Evolutionary conservation across 352 stramenopile species (phyloP), one percentile per base, ranked within the genome.

Genomic region (Phytophthora sp.): DNA sequence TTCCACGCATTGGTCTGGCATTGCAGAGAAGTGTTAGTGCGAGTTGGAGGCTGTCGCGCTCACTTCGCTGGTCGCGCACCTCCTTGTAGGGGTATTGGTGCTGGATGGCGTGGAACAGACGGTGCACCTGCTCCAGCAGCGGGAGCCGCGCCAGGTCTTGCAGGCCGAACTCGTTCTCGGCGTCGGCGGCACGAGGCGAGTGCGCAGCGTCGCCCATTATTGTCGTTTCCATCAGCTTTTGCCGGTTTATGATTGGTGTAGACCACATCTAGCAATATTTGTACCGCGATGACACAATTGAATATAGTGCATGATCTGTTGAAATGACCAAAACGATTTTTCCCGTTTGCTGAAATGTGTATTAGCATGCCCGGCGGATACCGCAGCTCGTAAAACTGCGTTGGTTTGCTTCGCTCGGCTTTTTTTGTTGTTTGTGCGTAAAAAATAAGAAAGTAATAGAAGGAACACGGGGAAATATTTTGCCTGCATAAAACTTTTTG

Each of bases 61-160:
- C 24, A 21, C n/a, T 24, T 32, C 6, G 28, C 28, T 32, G 28
- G 6, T 11, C 37, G 18, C 20, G 50, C 31, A 90, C 83, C 72
- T 94, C 82, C 44, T 84, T 91, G 69, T 95, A 95, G 17, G 85
- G 85, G 49, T 95, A 95, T 42, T 84, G 72, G 43, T 76, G 65
- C 66, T 93, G 76, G 45, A 95, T 95, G 27, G 87, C 87, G 62
- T 95, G 84, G 54, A 93, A 91, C 7, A 95, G 67, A 0, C 87
- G 79, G 61, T 95, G 87, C 39, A 95, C 84, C 53, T 94, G 87
- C 64, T 95, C 87, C 53, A 94, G 62, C 43, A 95, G 76, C 34
- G 87, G 87, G 26, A 95, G 73, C 24, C 62, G 60, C 31, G 71
- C 76, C 35, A 95, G 72, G 39, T 82, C 82, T 23, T 77, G 59